Conservation (phyloP, 257 asterid species). For the Parsonsia alboflavescens region DNA sequence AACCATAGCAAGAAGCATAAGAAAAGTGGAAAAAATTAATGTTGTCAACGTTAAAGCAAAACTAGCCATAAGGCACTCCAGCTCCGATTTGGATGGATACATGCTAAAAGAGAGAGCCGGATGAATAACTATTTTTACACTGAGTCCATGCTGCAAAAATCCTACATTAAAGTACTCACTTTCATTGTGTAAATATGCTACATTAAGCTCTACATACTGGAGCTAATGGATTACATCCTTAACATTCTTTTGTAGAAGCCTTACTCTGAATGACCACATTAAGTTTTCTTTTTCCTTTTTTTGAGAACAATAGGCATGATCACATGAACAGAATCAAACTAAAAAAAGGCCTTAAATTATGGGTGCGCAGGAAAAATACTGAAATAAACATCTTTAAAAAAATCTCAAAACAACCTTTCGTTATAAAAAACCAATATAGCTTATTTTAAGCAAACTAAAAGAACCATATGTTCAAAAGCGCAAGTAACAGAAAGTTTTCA, state of each 20-base stretch:
- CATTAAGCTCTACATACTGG: not conserved
- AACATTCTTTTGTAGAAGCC: not conserved
- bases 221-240: not conserved
- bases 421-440: not conserved
- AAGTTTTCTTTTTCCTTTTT: not conserved
- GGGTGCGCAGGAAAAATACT: conserved; percentile 67
- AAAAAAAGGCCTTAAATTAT: conserved; percentile 46
- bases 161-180: not conserved
- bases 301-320: not conserved
- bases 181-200: not conserved
- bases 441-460: no score
- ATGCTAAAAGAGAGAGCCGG: not conserved
- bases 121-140: not conserved
- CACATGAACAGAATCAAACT: conserved; percentile 5
- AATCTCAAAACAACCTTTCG: not conserved
- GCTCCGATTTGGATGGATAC: not conserved
- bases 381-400: no score
- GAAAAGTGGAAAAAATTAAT: not conserved
- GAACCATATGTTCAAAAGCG: not conserved
- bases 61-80: not conserved
- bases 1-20: not conserved
- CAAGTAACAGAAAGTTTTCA: not conserved
- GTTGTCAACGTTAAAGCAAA: not conserved
- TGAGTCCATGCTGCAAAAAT: not conserved
- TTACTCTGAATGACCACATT: not conserved